Evolutionary conservation across 108 stramenopile genomes (phyloP).

Genomic region (Mayamaea pseudoterrestris): DNA sequence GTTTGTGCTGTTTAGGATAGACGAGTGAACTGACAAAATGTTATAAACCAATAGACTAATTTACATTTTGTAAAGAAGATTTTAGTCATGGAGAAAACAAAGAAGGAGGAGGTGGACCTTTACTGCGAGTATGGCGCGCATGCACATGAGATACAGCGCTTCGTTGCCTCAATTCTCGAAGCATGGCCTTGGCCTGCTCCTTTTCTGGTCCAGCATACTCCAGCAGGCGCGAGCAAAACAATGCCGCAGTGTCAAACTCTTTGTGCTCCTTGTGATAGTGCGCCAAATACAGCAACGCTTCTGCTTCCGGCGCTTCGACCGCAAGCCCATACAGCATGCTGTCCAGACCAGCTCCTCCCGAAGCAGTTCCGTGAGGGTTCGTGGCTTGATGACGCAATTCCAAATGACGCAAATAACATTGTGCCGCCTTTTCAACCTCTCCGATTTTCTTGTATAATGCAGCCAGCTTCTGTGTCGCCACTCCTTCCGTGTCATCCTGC

Average conservation of each 20-base stretch:
- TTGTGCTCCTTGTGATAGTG: conserved; percentile 65
- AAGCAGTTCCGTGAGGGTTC: conserved; percentile 10
- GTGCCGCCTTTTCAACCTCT: conserved; percentile 78
- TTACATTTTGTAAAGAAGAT: no score
- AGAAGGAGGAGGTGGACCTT: no score
- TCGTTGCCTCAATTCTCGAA: conserved; percentile 76
- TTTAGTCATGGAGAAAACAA: no score
- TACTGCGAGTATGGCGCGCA: no score
- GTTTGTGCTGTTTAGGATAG: no score
- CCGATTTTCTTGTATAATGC: conserved; percentile 71
- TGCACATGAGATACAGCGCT: no score
- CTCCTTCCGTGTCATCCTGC: conserved; percentile 84
- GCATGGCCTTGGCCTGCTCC: conserved; percentile 82
- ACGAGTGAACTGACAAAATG: no score
- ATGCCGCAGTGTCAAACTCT: conserved; percentile 67
- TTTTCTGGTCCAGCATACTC: conserved; percentile 93
- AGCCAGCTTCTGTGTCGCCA: conserved; percentile 88
- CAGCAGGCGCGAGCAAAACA: conserved; percentile 71
- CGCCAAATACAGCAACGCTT: conserved; percentile 83
- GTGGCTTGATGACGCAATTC: conserved; percentile 62
- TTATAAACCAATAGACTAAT: no score
- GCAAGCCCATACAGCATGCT: conserved; percentile 48
- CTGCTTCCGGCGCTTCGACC: conserved; percentile 79
- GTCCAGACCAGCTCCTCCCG: conserved; percentile 15
- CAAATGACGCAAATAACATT: conserved; percentile 83